phyloP scores from a whole-genome alignment of 768 basidiomycete species.

The Coprinopsis cinerea region DNA sequence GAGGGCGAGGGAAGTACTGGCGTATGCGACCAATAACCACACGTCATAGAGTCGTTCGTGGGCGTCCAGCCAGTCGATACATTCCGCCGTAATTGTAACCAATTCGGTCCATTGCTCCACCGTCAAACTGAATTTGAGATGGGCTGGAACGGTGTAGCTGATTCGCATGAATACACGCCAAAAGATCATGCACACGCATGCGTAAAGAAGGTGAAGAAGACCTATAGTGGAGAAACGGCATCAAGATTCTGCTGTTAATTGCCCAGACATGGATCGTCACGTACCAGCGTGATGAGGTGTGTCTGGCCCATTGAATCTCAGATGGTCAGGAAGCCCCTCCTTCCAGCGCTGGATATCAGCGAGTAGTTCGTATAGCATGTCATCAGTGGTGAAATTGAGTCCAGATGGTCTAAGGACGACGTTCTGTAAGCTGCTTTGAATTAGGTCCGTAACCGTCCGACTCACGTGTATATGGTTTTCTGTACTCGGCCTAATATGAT shows the following conservation, averaged over 20 bases:
- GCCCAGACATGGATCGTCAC: conserved; percentile 19
- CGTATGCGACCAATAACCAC: conserved; percentile 83
- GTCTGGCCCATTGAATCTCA: conserved; percentile 71
- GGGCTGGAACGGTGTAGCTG: conserved; percentile 85
- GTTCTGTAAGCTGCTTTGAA: conserved; percentile 1
- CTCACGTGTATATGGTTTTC: conserved; percentile 88
- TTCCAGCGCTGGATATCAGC: conserved; percentile 75
- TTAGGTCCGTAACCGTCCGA: neutral
- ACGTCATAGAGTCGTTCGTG: conserved; percentile 82
- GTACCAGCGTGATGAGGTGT: conserved; percentile 63
- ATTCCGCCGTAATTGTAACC: conserved; percentile 66
- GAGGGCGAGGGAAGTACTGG: conserved; percentile 82
- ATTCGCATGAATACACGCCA: conserved; percentile 99
- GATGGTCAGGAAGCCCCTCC: conserved; percentile 64
- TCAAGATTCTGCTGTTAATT: too few species aligned
- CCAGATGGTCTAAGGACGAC: conserved; percentile 66
- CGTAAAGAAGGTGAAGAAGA: conserved; percentile 80
- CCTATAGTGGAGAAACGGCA: conserved; percentile 40
- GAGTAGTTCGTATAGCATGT: conserved; percentile 59
- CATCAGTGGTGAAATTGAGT: conserved; percentile 78
- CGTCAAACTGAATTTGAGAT: conserved; percentile 81
- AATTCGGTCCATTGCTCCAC: conserved; percentile 76
- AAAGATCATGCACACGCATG: conserved; percentile 92
- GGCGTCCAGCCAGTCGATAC: conserved; percentile 85
- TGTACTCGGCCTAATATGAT: conserved; percentile 87